Conservation (phyloP, 192 early-diverging fungal species). For the Linnemannia hyalina region DNA sequence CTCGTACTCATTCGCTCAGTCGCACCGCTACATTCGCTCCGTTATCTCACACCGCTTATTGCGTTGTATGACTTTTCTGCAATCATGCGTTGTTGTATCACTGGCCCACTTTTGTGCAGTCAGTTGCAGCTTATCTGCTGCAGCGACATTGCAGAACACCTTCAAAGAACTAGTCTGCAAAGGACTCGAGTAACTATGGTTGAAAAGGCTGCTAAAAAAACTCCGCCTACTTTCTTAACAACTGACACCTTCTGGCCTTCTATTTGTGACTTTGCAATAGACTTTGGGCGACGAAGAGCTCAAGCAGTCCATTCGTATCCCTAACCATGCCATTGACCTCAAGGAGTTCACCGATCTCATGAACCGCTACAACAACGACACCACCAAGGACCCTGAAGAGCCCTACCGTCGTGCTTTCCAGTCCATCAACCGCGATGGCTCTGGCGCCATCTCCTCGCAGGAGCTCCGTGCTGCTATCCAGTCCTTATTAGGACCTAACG, state of each 20-base stretch:
- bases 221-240: not conserved
- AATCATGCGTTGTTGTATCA: not conserved
- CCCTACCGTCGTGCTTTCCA: conserved; percentile 78
- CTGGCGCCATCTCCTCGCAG: conserved; percentile 71
- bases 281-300: conserved; percentile 44
- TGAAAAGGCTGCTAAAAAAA: not conserved
- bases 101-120: too few species aligned
- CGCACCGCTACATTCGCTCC: not conserved
- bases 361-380: conserved; percentile 41
- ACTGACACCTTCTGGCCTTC: not conserved
- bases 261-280: not conserved
- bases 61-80: not conserved
- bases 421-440: conserved; percentile 78
- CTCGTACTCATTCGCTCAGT: not conserved
- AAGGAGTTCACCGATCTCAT: conserved; percentile 46
- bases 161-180: too few species aligned
- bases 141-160: too few species aligned
- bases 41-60: not conserved
- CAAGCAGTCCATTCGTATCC: conserved; percentile 31
- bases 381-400: conserved; percentile 66
- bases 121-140: too few species aligned
- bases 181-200: too few species aligned
- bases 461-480: conserved; percentile 73
- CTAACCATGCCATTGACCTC: conserved; percentile 41
- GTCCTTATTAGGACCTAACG: conserved; percentile 29